phyloP scores from a whole-genome alignment of 257 asterid genomes.

The Nicotiana attenuata region DNA sequence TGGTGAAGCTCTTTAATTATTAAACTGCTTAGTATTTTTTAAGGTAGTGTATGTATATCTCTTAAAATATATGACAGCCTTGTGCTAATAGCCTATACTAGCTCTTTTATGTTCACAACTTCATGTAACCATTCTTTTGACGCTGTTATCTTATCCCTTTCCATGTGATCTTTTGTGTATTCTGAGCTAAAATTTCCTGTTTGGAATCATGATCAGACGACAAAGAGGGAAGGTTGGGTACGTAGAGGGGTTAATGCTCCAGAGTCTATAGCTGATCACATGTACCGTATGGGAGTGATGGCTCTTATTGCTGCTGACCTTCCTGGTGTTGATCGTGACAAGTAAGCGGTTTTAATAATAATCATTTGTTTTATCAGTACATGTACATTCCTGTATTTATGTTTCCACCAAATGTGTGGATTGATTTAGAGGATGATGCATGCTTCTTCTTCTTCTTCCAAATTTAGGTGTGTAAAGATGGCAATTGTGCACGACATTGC shows the following conservation, averaged over 20 bases:
- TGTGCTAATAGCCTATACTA: not conserved
- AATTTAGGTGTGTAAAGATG: conserved; percentile 87
- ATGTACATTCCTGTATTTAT: not conserved
- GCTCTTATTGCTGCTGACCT: conserved; percentile 76
- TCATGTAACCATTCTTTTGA: not conserved
- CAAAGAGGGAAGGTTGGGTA: conserved; percentile 89
- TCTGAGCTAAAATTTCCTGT: conserved; percentile 12
- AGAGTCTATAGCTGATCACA: conserved; percentile 93
- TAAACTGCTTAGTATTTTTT: not conserved
- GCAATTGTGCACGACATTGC: conserved; percentile 96
- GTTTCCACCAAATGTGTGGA: not conserved
- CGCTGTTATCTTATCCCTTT: not conserved
- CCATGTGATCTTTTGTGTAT: not conserved
- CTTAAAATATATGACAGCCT: not conserved
- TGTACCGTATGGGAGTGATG: conserved; percentile 96
- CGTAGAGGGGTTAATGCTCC: conserved; percentile 60
- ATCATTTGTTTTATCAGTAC: not conserved
- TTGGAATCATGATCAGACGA: conserved; percentile 39
- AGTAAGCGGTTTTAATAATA: conserved; percentile 31
- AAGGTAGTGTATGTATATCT: not conserved
- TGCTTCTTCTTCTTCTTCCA: conserved; percentile 3
- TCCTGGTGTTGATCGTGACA: conserved; percentile 87
- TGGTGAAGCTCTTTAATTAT: not conserved
- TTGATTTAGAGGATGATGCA: not conserved
- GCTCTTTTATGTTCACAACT: not conserved